Conservation (phyloP, 2,329 filamentous ascomycete species). For the Chrysosporium keratinophilum region DNA sequence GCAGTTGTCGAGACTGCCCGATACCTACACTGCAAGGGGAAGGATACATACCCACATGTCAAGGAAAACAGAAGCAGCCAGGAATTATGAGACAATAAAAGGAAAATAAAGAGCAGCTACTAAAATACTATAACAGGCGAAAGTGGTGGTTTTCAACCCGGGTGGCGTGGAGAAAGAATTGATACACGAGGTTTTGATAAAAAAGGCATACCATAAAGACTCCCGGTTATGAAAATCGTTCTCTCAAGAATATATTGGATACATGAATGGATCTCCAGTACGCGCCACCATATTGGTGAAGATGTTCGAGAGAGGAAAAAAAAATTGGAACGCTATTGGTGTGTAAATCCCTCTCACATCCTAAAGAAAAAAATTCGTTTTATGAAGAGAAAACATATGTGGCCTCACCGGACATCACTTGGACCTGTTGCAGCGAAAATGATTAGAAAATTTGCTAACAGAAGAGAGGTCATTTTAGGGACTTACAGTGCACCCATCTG, state of each 20-base stretch:
- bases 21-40: background rate
- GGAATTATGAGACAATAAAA: background rate
- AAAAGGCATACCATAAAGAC: constrained; percentile 3
- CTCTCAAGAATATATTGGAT: constrained; percentile 6
- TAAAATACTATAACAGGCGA: constrained; percentile 11
- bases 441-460: background rate
- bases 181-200: constrained; percentile 6
- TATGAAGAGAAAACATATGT: constrained; percentile 36
- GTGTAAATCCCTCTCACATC: background rate
- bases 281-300: background rate
- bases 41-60: background rate
- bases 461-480: constrained; percentile 32
- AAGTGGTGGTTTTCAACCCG: background rate
- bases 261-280: constrained; percentile 1
- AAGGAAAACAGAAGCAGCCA: background rate
- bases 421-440: constrained; percentile 30
- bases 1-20: background rate
- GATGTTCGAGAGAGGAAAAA: background rate
- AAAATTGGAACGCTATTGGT: background rate
- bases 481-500: constrained; percentile 65
- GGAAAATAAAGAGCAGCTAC: constrained; percentile 6
- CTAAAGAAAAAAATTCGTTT: background rate
- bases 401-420: constrained; percentile 41
- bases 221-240: constrained; percentile 3
- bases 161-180: background rate